phyloP scores from a whole-genome alignment of 129 eudicot genomes.

The Deinandra increscens region DNA sequence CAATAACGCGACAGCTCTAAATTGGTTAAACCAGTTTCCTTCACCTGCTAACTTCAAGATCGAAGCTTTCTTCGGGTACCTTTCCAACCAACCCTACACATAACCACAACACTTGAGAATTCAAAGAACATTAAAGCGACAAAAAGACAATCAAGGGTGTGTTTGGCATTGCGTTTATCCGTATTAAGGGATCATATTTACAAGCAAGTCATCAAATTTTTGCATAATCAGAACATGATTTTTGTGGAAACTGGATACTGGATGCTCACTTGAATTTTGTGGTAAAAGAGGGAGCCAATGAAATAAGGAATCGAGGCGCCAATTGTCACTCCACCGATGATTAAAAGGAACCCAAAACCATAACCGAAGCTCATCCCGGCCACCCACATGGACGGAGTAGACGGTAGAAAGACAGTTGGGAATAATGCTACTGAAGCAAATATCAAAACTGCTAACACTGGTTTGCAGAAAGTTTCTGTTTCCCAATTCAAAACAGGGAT shows the following conservation, averaged over 20 bases:
- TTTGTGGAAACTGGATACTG: neutral
- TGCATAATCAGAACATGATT: neutral
- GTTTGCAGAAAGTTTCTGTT: slow-evolving; percentile 63
- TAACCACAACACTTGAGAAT: slow-evolving; percentile 7
- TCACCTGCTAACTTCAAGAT: slow-evolving; percentile 90
- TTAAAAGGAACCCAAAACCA: slow-evolving; percentile 72
- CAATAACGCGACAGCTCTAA: slow-evolving; percentile 67
- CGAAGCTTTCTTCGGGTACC: slow-evolving; percentile 80
- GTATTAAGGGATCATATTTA: neutral
- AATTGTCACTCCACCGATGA: slow-evolving; percentile 54
- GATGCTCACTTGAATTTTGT: slow-evolving; percentile 65
- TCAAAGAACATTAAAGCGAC: neutral
- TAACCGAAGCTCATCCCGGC: slow-evolving; percentile 98
- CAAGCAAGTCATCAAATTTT: neutral
- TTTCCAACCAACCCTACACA: slow-evolving; percentile 66
- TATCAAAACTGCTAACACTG: slow-evolving; percentile 63
- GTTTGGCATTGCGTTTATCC: neutral
- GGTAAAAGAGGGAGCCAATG: slow-evolving; percentile 68
- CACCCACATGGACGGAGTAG: slow-evolving; percentile 95
- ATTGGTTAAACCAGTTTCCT: slow-evolving; percentile 71
- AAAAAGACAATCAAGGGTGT: neutral
- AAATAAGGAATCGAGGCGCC: slow-evolving; percentile 83
- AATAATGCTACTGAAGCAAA: slow-evolving; percentile 72
- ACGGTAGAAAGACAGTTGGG: slow-evolving; percentile 71
- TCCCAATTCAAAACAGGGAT: slow-evolving; percentile 85